Evolutionary conservation across 106 monocot genomes (phyloP).

Genomic region (Dendrobium chrysotoxum): DNA sequence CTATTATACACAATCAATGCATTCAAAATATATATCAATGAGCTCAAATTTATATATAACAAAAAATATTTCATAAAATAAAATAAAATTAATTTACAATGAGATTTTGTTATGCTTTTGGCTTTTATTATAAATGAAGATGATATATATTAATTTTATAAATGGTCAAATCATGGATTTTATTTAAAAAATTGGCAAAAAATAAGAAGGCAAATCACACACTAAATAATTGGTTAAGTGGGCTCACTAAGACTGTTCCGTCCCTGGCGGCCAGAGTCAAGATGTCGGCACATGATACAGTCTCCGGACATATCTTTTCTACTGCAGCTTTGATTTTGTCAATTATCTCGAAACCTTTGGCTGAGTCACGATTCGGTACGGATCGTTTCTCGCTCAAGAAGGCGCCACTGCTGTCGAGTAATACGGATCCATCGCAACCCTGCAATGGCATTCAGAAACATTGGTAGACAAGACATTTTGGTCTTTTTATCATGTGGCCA

Average conservation of each 20-base stretch:
- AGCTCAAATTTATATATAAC: no score
- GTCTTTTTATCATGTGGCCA: no score
- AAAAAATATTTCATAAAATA: background rate
- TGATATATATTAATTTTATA: no score
- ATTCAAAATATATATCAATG: background rate
- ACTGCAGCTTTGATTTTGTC: slow-evolving; percentile 55
- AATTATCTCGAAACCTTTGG: slow-evolving; percentile 36
- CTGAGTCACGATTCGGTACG: slow-evolving; percentile 36
- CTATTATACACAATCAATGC: slow-evolving; percentile 10
- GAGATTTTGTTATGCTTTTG: no score
- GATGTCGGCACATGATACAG: slow-evolving; percentile 55
- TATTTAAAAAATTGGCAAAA: no score
- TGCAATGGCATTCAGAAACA: background rate
- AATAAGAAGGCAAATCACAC: no score
- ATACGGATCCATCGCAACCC: slow-evolving; percentile 65
- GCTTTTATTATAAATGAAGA: no score
- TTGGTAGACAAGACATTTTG: background rate
- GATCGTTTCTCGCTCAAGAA: slow-evolving; percentile 51
- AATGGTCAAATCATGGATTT: no score
- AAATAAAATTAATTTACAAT: background rate
- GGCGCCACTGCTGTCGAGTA: slow-evolving; percentile 35
- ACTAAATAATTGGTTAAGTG: no score
- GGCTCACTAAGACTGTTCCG: slow-evolving; percentile 43
- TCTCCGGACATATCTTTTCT: slow-evolving; percentile 46
- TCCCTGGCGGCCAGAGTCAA: slow-evolving; percentile 47